Base-by-base conservation (phyloP, 345 rosid species). In the Combretum micranthum region DNA sequence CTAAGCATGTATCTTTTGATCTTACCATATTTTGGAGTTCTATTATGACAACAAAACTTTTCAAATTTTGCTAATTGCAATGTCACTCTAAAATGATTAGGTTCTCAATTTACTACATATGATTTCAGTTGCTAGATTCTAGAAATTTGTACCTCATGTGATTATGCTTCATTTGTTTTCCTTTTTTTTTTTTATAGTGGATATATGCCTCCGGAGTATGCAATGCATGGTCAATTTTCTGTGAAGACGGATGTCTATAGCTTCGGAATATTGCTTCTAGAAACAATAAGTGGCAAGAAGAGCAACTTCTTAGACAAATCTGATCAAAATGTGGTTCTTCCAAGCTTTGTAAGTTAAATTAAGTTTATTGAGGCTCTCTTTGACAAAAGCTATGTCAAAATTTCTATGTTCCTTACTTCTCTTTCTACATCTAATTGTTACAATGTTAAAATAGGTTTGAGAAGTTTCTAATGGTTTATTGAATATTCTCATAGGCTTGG, bases 161-260 rank as follows among this genome's bases (percentile, higher is more conserved):
- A 25, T 25, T 25, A 25, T 25, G 3, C 32, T 25, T 25, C 32
- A 3, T 3, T 1, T 3, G 6, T 25, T 7, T 25, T 25, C 6
- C 3, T 3, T 25, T 3, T 25, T 25, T 3, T 25, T 1, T 3
- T 25, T 25, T 25, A 25, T 25, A 80, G 82, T 15, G 84, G 79
- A 16, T 80, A 76, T 55, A 73, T 72, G 77, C 69, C 82, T 53
- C 82, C 76, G 0, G 82, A 80, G 46, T 80, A 69, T 25, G 71
- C 71, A 45, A 44, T 20, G 47, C 66, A 51, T 2, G 79, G 81
- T 2, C 68, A 44, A 17, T 45, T 76, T 47, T 80, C 84, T 0
- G 53, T 54, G 1, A 74, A 76, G 43, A 70, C 77, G 0, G 77
- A 80, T 50, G 63, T 80, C 4, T 80, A 53, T 52, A 69, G 72